A percentile compares a stretch with the other conserved stretches of the same genome.
Conservation (phyloP, 108 stramenopile genomes). For the Bacterosira constricta region DNA sequence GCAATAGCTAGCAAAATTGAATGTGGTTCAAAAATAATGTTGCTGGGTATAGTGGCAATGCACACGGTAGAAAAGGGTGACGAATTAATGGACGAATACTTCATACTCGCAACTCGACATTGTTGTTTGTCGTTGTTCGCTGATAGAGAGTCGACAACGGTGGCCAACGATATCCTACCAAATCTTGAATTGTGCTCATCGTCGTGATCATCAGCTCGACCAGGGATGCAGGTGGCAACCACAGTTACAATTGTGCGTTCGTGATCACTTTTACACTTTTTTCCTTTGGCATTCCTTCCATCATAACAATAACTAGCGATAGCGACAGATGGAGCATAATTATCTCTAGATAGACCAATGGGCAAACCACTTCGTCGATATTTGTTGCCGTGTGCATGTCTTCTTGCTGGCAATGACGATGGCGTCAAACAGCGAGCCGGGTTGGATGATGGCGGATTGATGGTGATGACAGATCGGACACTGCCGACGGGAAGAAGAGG, state of each 20-base stretch:
- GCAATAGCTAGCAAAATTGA: conserved; percentile 26
- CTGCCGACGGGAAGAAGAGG: conserved; percentile 16
- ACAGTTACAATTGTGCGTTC: conserved; percentile 21
- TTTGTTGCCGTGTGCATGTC: background rate
- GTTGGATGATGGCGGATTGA: conserved; percentile 13
- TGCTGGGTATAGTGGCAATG: conserved; percentile 9
- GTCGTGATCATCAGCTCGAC: background rate
- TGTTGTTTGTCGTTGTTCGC: background rate
- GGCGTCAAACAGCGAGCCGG: background rate
- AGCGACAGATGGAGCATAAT: conserved; percentile 2
- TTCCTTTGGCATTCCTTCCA: background rate
- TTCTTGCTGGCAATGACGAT: background rate
- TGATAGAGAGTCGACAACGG: conserved; percentile 4
- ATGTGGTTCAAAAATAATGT: background rate
- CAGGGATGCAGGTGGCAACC: conserved; percentile 27
- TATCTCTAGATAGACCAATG: background rate
- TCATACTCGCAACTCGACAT: background rate
- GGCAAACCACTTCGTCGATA: conserved; percentile 5
- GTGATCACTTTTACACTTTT: background rate
- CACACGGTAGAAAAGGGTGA: conserved; percentile 16
- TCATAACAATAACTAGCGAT: background rate
- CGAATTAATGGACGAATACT: conserved; percentile 11
- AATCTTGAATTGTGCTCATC: conserved; percentile 4
- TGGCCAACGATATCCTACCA: conserved; percentile 26
- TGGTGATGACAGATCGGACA: conserved; percentile 31